Evolutionary conservation across 2,329 filamentous ascomycete genomes (phyloP), one percentile per base, ranked within the genome.

Genomic region (Blumeria hordei): DNA sequence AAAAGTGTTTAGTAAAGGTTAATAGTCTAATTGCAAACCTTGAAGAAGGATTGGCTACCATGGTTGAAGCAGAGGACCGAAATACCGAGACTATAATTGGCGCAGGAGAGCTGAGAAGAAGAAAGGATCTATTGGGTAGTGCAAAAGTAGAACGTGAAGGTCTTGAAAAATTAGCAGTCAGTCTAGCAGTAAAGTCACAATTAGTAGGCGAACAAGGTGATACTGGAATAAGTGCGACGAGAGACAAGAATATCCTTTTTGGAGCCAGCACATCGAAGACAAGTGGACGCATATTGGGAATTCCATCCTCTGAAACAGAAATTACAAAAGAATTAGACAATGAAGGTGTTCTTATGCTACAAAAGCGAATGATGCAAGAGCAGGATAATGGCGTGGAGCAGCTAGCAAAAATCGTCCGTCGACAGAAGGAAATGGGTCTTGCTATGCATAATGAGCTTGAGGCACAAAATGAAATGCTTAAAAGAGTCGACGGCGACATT

Each of bases 291-390:
- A 82, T 88, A 3, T 70, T 90, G 0, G 85, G 85, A 0, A 81
- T 75, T 0, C 83, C 83, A 1, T 69, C 82, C 2, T 75, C 80
- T 1, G 85, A 93, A 68, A 88, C 83, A 14, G 80, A 85, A 56
- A 76, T 78, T 58, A 90, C 85, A 45, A 70, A 85, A 11, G 84
- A 90, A 65, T 68, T 86, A 55, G 85, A 87, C 64, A 92, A 92
- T 61, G 67, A 73, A 4, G 85, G 83, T 0, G 79, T 92, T 16
- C 62, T 88, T 58, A 76, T 83, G 65, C 67, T 92, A 58, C 85
- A 92, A 67, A 73, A 78, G 61, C 74, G 84, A 63, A 77, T 85
- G 66, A 85, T 90, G 72, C 64, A 73, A 54, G 78, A 84, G 59
- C 85, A 93, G 63, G 85, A 92, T 60, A 66, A 80, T 61, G 81